Percentiles rank a stretch among this genome's conserved stretches.
Evolutionary conservation across 306 rosid genomes (phyloP).

Genomic region (Quercus glauca): DNA sequence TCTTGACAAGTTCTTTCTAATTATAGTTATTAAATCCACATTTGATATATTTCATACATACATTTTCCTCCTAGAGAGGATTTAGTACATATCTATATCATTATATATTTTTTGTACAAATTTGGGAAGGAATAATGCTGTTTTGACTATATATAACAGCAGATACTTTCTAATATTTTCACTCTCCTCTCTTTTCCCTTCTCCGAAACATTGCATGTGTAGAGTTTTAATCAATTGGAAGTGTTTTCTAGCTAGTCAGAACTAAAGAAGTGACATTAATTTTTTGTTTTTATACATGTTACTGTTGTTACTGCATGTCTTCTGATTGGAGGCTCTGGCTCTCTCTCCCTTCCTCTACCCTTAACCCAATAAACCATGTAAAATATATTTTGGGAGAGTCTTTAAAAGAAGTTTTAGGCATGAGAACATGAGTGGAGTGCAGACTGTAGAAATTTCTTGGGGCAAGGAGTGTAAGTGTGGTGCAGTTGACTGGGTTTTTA

Average conservation of each 20-base stretch:
- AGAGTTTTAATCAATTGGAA: no score
- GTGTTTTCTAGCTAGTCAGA: no score
- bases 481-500: conserved; percentile 53
- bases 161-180: no score
- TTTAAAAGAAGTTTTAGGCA: background rate
- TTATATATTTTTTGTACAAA: no score
- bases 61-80: no score
- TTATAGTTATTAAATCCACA: background rate
- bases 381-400: background rate
- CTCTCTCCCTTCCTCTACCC: background rate
- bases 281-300: background rate
- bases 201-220: no score
- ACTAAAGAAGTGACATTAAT: no score
- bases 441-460: conserved; percentile 44
- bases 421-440: conserved; percentile 23
- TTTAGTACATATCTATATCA: no score
- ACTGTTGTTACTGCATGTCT: background rate
- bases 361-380: background rate
- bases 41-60: background rate
- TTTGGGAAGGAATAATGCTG: no score
- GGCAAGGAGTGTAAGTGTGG: conserved; percentile 25
- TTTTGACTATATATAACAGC: no score
- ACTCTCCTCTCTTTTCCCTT: no score
- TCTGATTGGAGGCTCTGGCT: background rate
- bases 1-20: conserved; percentile 4